Evolutionary conservation across 257 asterid genomes (phyloP).

Genomic region (Parsonsia alboflavescens): DNA sequence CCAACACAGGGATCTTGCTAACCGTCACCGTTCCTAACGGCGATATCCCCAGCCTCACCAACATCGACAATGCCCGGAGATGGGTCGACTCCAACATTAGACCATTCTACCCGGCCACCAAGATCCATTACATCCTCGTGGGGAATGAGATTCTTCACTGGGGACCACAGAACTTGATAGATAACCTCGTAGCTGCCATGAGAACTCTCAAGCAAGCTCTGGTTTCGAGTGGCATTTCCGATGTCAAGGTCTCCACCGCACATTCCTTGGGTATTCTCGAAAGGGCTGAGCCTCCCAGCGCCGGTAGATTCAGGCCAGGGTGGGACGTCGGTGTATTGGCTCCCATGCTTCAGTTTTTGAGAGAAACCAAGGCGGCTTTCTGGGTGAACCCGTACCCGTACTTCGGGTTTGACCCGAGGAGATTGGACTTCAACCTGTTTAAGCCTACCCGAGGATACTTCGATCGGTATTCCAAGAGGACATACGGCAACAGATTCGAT

Average conservation of each 20-base stretch:
- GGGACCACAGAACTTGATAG: slow-evolving; percentile 69
- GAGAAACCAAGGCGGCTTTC: slow-evolving; percentile 62
- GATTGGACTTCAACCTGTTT: slow-evolving; percentile 44
- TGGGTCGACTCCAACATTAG: slow-evolving; percentile 51
- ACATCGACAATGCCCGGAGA: slow-evolving; percentile 38
- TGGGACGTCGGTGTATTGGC: slow-evolving; percentile 68
- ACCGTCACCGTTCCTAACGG: slow-evolving; percentile 84
- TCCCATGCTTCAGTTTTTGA: slow-evolving; percentile 59
- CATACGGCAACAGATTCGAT: slow-evolving; percentile 75
- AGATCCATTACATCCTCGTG: slow-evolving; percentile 59
- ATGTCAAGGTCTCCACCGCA: slow-evolving; percentile 62
- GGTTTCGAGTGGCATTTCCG: slow-evolving; percentile 24
- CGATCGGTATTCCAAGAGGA: slow-evolving; percentile 33
- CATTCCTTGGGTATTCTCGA: slow-evolving; percentile 72
- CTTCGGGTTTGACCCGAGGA: slow-evolving; percentile 54
- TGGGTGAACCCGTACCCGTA: slow-evolving; percentile 95
- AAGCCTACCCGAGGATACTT: slow-evolving; percentile 25
- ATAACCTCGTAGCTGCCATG: slow-evolving; percentile 78
- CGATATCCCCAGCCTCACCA: slow-evolving; percentile 56
- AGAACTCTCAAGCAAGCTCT: slow-evolving; percentile 51
- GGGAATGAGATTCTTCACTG: slow-evolving; percentile 92
- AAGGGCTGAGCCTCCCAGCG: slow-evolving; percentile 60
- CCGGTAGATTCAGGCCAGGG: slow-evolving; percentile 64
- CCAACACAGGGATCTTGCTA: slow-evolving; percentile 61
- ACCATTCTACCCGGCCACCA: slow-evolving; percentile 64